phyloP scores from a whole-genome alignment of 768 basidiomycete species.

The Serpula lacrymans region DNA sequence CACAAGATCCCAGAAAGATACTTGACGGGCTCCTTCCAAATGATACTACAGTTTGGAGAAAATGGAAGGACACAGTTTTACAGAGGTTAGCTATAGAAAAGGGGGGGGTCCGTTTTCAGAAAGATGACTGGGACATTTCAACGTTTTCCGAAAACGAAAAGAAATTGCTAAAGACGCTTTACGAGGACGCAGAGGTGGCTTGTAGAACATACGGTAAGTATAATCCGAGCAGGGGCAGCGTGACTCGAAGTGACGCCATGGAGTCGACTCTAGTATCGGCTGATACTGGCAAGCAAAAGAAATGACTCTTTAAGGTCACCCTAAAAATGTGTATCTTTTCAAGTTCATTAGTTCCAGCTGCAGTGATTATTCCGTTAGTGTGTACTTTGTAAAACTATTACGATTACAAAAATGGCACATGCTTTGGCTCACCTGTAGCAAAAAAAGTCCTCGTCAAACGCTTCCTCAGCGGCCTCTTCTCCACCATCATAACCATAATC shows the following conservation, averaged over 20 bases:
- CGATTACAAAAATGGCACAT: slow-evolving; percentile 58
- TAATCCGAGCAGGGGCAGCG: too few species aligned
- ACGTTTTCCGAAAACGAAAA: slow-evolving; percentile 8
- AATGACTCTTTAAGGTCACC: too few species aligned
- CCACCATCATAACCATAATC: slow-evolving; percentile 45
- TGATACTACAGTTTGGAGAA: slow-evolving; percentile 20
- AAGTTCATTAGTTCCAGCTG: too few species aligned
- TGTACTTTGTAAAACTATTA: too few species aligned
- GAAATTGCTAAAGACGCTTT: slow-evolving; percentile 6
- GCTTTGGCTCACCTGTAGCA: slow-evolving; percentile 81
- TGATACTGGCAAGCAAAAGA: too few species aligned
- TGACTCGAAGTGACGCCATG: too few species aligned
- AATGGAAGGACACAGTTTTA: slow-evolving; percentile 21
- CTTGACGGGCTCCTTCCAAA: slow-evolving; percentile 19
- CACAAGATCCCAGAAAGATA: slow-evolving; percentile 8
- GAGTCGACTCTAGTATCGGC: too few species aligned
- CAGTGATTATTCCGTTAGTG: too few species aligned
- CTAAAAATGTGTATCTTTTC: too few species aligned
- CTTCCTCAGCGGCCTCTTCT: slow-evolving; percentile 65
- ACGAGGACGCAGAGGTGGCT: slow-evolving; percentile 16
- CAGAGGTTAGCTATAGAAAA: slow-evolving; percentile 13
- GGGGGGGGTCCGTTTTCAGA: not conserved
- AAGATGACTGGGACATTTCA: slow-evolving; percentile 7
- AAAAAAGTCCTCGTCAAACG: slow-evolving; percentile 78
- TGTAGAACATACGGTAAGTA: slow-evolving; percentile 15